A percentile compares a stretch with the other conserved stretches of the same genome.
Evolutionary conservation across 208 protist species (phyloP).

Genomic region (Naegleria gruberi): DNA sequence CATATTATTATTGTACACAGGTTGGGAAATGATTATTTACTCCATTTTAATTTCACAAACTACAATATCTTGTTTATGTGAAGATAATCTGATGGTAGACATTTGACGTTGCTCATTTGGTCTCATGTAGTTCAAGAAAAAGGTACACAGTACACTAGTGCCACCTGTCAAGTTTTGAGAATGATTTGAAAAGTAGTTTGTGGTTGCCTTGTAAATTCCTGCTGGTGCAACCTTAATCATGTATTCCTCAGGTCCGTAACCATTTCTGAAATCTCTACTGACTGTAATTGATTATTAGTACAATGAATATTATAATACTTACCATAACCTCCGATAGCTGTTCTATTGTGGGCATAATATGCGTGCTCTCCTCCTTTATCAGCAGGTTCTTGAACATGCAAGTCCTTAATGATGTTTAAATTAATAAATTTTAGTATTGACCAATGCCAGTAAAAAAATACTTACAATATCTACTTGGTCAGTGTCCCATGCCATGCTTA

Average conservation of each 20-base stretch:
- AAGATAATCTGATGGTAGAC: background rate
- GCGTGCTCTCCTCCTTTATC: background rate
- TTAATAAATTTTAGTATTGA: too few relatives aligned
- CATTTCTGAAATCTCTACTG: background rate
- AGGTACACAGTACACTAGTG: background rate
- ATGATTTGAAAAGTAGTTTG: slow-evolving; percentile 15
- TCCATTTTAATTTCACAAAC: slow-evolving; percentile 10
- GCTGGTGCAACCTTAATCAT: background rate
- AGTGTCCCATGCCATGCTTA: slow-evolving; percentile 14
- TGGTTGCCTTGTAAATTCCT: background rate
- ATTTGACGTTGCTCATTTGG: background rate
- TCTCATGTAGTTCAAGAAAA: slow-evolving; percentile 5
- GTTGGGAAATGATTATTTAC: too few relatives aligned
- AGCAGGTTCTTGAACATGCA: background rate
- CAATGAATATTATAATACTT: too few relatives aligned
- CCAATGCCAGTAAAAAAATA: too few relatives aligned
- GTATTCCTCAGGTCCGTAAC: slow-evolving; percentile 12
- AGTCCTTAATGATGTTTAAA: too few relatives aligned
- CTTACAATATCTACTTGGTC: background rate
- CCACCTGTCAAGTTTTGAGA: background rate
- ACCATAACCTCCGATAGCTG: background rate
- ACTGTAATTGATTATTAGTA: too few relatives aligned
- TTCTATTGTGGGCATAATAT: background rate
- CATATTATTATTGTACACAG: too few relatives aligned
- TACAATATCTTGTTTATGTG: background rate